Evolutionary conservation across 169 alveolate species (phyloP).

Genomic region (Perkinsus marinus): DNA sequence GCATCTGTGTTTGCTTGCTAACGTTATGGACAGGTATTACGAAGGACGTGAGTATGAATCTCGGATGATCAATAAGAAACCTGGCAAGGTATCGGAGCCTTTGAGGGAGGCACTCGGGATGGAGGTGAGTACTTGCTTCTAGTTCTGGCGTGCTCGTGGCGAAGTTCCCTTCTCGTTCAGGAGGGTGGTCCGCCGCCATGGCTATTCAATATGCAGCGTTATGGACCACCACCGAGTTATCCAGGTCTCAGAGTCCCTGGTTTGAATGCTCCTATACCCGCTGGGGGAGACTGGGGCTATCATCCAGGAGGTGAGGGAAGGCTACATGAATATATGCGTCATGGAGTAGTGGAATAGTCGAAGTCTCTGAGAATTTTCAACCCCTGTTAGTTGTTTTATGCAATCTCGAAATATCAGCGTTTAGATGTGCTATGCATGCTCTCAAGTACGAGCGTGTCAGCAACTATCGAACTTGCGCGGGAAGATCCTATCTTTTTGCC

Average conservation of each 20-base stretch:
- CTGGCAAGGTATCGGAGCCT: constrained; percentile 82
- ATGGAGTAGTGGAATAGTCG: too few relatives aligned
- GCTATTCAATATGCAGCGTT: constrained; percentile 87
- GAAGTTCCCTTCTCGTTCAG: constrained; percentile 20
- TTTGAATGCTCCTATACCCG: constrained; percentile 73
- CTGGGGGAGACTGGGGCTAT: constrained; percentile 53
- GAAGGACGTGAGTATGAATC: constrained; percentile 92
- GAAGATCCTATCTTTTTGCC: too few relatives aligned
- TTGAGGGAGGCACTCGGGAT: constrained; percentile 85
- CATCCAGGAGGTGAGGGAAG: constrained; percentile 32
- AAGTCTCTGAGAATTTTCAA: too few relatives aligned
- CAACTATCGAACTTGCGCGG: too few relatives aligned
- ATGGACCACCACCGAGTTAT: constrained; percentile 97
- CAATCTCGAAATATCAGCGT: too few relatives aligned
- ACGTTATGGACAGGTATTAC: too few relatives aligned
- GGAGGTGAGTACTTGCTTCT: constrained; percentile 19
- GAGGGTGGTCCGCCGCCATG: constrained; percentile 88
- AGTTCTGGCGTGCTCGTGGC: background rate
- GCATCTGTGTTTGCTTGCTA: too few relatives aligned
- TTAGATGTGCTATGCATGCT: too few relatives aligned
- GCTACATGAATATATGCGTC: too few relatives aligned
- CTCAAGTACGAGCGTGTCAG: too few relatives aligned
- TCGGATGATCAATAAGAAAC: constrained; percentile 74
- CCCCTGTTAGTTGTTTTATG: too few relatives aligned
- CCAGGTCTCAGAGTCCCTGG: constrained; percentile 91